Base-by-base conservation (phyloP, 768 basidiomycete species). In the Boletus vermiculosoides region DNA sequence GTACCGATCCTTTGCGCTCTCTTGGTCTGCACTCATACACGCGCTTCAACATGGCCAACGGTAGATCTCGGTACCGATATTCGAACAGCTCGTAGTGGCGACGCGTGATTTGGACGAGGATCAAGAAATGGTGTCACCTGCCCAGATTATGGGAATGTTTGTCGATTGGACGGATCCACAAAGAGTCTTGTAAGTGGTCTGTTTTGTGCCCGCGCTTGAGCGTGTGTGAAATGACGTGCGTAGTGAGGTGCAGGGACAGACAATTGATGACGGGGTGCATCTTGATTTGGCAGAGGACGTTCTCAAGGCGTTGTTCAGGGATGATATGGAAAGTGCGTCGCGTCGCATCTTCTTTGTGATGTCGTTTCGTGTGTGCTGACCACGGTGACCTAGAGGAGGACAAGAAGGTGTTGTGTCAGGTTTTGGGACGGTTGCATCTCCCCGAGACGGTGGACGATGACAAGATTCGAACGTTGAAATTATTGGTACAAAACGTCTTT, bases 81-180 rank as follows among this genome's bases (percentile, higher is more conserved):
- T 87, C 55, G 81, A 86, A 42, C 75, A 84, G 44, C 79, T 89
- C 12, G 73, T 78, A 4, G 73, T 78, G 16, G 77, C 83, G 13
- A 80, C 84, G 52, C 82, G 80, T 20, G 85, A 87, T 15, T 70
- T 86, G 23, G 90, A 90, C 4, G 87, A 87, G 1, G 86, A 83
- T 45, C 82, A 88, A 64, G 82, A 85, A 41, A 89, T 90, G 85
- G 81, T 92, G 12, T 74, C 82, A 0, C 83, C 88, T 0, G 74
- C 83, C 20, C 89, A 92, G 64, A 85, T 92, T 56, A 86, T 84
- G 0, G 74, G 86, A n/a, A 80, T 94, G 73, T 79, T 95, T 65
- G 78, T 88, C 3, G 92, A 94, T 61, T 96, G 94, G 93, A 91
- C 89, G 4, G 88, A 95, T 67, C 89, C 92, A 0, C 78, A 83